Base-by-base conservation (phyloP, 2,329 filamentous ascomycete species). In the Arthrinium phaeospermum region DNA sequence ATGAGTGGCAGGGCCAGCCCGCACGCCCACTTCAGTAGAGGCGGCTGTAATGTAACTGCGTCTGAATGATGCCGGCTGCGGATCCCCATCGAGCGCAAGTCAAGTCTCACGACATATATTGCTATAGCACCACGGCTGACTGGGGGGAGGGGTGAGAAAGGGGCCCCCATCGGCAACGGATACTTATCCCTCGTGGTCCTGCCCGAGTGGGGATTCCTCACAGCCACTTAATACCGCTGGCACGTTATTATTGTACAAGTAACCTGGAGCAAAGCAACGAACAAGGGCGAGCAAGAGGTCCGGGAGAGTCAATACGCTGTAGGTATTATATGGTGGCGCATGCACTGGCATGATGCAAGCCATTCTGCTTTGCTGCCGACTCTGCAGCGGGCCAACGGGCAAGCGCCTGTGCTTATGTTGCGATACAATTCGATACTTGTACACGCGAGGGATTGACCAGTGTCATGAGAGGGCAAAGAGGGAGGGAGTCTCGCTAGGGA, bases 301-400 rank as follows among this genome's bases (percentile, higher is more conserved):
- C 12, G 51, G 10, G 27, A 19, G 51, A 34, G 22, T 27, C 16
- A 19, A 57, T 14, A 34, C 37, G 37, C 37, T 10, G 37, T 41
- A 41, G 10, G 30, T 34, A 34, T n/a, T 30, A 22, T 34, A 19
- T 61, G 22, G 53, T 61, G 30, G 53, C 53, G 16, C 22, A 37
- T 61, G 53, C 53, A 61, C 37, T 16, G 53, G 30, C 53, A 61
- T 61, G 53, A 61, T 61, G 53, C 27, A 61, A 61, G 53, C 53
- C 53, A 61, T 61, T 61, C 27, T 61, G 30, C 53, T 61, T 19
- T 57, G 53, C 27, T 37, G 53, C 53, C 53, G 53, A 30, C 53
- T 37, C 16, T 61, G 53, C 53, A 61, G 53, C 30, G 53, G 53
- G 30, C 53, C 22, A 61, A 61, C 30, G 53, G 53, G 30, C 30